Evolutionary conservation across 495 filamentous ascomycete genomes (phyloP), one percentile per base, ranked within the genome.

Genomic region (Penicillium bovifimosum): DNA sequence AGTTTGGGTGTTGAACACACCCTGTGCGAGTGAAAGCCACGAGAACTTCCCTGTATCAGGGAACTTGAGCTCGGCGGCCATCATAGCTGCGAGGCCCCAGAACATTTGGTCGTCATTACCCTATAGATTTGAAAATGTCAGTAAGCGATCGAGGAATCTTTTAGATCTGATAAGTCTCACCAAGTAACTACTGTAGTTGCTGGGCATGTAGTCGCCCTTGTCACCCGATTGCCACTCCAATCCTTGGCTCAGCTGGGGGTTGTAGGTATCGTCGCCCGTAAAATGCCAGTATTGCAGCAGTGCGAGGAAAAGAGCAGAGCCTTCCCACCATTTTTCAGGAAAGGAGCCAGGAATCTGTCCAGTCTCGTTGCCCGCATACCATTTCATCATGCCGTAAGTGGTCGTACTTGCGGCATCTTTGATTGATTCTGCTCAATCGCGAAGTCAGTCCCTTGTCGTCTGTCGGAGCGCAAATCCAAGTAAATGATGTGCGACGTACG

Each of bases 21-120:
- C 85, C 73, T 91, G 86, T 9, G 86, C 88, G 1, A 92, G 77
- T 5, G 82, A 78, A 40, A 88, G 74, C 85, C 83, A 90, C 52
- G 84, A 84, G 24, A 80, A 83, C 56, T 81, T 58, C 49, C 78
- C 70, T 0, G 44, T 20, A 28, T 77, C 72, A 53, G 77, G 69
- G 53, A 76, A 77, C 24, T 74, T 69, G 38, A 68, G 54, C 53
- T 82, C 79, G 26, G 78, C 79, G 24, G 78, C 79, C n/a, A 70
- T 69, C 70, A 82, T 76, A 34, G 76, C 79, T 6, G 77, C 75
- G 52, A 76, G 61, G n/a, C 71, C 79, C 79, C 79, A 82, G 64
- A 80, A 80, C 43, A 70, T 68, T 61, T 82, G 77, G 56, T 80
- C 78, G 50, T 81, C 79, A 58, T 80, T 81, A 47, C 79, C 79